Evolutionary conservation across 805 yeast genomes (phyloP), one percentile per base, ranked within the genome.

Genomic region (Naumovozyma dairenensis): DNA sequence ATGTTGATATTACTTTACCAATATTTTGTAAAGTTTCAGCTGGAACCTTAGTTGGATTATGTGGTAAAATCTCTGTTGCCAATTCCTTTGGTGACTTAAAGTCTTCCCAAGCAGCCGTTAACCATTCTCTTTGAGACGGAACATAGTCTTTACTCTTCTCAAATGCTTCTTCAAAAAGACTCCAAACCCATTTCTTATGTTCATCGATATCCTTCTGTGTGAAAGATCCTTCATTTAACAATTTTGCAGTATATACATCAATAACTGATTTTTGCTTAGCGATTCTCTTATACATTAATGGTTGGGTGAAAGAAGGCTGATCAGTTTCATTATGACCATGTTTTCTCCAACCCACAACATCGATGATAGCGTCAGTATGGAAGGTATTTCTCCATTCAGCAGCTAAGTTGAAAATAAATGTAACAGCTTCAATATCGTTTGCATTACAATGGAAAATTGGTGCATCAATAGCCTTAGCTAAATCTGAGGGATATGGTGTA

Each of bases 371-470:
- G 59, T 92, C 98, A 39, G 94, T 72, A 69, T 89, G 89, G 92
- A 83, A 92, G 40, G 84, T 78, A 31, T 92, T 83, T 68, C 98
- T 81, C 94, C 95, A 92, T 66, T 92, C 96, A 40, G 98, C 97
- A 45, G 98, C 98, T 61, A 92, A 71, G 63, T 85, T 81, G 74
- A 87, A 87, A 50, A 89, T 77, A 59, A 80, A 92, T 33, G 85
- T 81, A 39, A 81, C 80, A 29, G 93, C 83, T 69, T 92, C 99
- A 45, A 85, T 86, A 59, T 92, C 97, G 63, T 92, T 97, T 16
- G 97, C 96, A 57, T 92, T 92, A 33, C 92, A 97, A 65, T 92
- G 99, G 94, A 92, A 92, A 53, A 92, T 86, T 43, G 99, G 99
- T 16, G 97, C 96, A 59, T 89, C 87, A 62, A 85, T 82, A 22